These are phyloP conservation scores for Fusarium globosum DNA, from an alignment of 2,329 filamentous ascomycete genomes.

Conservation along the genomic window DNA sequence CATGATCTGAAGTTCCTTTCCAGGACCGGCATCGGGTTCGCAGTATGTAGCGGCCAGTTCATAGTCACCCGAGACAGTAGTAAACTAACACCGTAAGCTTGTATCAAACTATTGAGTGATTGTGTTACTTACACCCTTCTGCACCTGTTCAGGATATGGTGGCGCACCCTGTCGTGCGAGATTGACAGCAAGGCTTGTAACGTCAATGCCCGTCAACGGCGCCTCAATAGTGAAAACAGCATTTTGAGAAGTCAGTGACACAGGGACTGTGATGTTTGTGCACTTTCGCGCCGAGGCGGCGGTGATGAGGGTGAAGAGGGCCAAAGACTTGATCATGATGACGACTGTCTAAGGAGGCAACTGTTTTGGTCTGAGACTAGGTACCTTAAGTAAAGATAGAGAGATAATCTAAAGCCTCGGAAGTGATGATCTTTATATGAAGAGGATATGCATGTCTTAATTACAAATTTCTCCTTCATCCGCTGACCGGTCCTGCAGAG, in stretches of 20 bases:
- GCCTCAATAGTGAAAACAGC: slow-evolving; percentile 62
- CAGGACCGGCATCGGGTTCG: slow-evolving; percentile 59
- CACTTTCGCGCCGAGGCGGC: slow-evolving; percentile 53
- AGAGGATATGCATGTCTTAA: slow-evolving; percentile 5
- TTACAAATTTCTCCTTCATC: slow-evolving; percentile 25
- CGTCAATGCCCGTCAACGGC: slow-evolving; percentile 65
- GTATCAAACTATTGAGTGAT: not conserved
- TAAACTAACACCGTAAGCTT: slow-evolving; percentile 52
- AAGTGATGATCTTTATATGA: slow-evolving; percentile 34
- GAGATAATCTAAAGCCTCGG: not conserved
- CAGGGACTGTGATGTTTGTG: slow-evolving; percentile 64
- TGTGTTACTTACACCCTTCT: slow-evolving; percentile 55
- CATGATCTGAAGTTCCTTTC: slow-evolving; percentile 52
- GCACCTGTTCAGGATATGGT: slow-evolving; percentile 59
- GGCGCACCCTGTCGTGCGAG: slow-evolving; percentile 57
- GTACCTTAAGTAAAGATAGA: not conserved
- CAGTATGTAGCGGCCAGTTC: slow-evolving; percentile 71
- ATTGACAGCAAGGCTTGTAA: slow-evolving; percentile 65
- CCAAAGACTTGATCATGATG: slow-evolving; percentile 38
- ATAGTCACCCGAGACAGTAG: slow-evolving; percentile 64
- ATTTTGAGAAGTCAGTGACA: slow-evolving; percentile 65
- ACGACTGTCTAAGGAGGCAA: not conserved
- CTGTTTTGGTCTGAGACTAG: not conserved
- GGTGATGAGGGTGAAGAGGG: slow-evolving; percentile 43
- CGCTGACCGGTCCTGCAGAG: slow-evolving; percentile 11